phyloP scores from a whole-genome alignment of 441 rosid genomes.

The Bruguiera hainesii region DNA sequence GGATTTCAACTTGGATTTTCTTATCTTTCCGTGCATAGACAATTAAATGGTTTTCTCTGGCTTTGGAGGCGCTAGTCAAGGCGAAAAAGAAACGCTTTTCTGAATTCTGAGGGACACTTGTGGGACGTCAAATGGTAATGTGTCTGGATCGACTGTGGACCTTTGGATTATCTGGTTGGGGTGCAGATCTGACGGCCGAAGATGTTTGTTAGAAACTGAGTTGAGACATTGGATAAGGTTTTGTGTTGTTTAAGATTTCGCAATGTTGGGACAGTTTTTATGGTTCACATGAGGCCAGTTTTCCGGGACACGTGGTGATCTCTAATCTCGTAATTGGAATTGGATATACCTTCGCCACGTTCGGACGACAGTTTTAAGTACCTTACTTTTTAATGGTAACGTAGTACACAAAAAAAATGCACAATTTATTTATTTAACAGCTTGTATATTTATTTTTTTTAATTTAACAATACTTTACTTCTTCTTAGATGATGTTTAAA shows the following conservation, averaged over 20 bases:
- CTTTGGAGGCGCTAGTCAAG: too few relatives aligned
- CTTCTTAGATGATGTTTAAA: too few relatives aligned
- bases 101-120: neutral
- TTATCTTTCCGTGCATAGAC: neutral
- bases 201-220: slow-evolving; percentile 3
- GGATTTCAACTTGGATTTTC: neutral
- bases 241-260: neutral
- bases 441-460: too few relatives aligned
- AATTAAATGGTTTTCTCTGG: neutral
- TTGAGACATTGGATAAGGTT: slow-evolving; percentile 24
- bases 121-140: slow-evolving; percentile 22
- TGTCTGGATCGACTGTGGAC: slow-evolving; percentile 1
- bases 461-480: too few relatives aligned
- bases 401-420: too few relatives aligned
- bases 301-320: slow-evolving; percentile 22
- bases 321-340: neutral
- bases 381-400: too few relatives aligned
- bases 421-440: too few relatives aligned
- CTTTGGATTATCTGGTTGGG: slow-evolving; percentile 22
- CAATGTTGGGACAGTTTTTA: slow-evolving; percentile 10
- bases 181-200: slow-evolving; percentile 30
- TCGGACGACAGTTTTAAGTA: too few relatives aligned
- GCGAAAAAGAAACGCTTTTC: too few relatives aligned
- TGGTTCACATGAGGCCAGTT: slow-evolving; percentile 5
- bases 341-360: slow-evolving; percentile 22